Evolutionary conservation across 352 stramenopile species (phyloP), one percentile per base, ranked within the genome.

Genomic region (Phytophthora tentaculata): DNA sequence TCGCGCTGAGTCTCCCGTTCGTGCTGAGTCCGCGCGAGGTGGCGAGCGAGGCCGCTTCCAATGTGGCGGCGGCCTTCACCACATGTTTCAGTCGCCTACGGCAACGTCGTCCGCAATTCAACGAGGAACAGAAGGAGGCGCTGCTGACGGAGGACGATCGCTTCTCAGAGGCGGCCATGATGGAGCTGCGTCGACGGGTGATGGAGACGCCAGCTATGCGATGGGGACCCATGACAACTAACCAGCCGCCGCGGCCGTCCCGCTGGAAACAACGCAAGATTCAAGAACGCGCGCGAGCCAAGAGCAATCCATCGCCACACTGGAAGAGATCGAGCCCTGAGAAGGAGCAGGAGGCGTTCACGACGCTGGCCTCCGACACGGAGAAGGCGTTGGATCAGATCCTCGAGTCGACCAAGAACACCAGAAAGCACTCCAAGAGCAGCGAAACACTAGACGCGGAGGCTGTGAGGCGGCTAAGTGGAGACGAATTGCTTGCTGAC

Each of bases 121-220:
- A 89, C 52, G 76, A 90, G 44, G 85, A 93, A 66, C 81, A 91
- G 50, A 76, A 90, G 67, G 77, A 83, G 19, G 84, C 85, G 56
- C 67, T 93, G 35, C 77, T 91, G 5, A 89, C 80, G 4, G 76
- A 86, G 24, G 74, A 78, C 53, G 73, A 76, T 51, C 55, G 71
- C 26, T 74, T 83, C 32, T 80, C 81, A 0, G 80, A 90, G 61
- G 78, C 81, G 2, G 82, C 81, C 17, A 89, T 89, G 79, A 70
- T 89, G 43, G 84, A 93, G 73, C 73, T 93, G 53, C 76, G 85
- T 29, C 80, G 83, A 24, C 80, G 85, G 44, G 79, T 91, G 45
- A 86, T 91, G 57, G 74, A 88, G 29, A 48, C 43, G 8, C 52
- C 58, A 9, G 37, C 37, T n/a, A 64, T 61, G 45, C 29, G 63